These are phyloP conservation scores for Trichophaea hybrida DNA, from an alignment of 2,329 filamentous ascomycete species.

Conservation along the genomic window DNA sequence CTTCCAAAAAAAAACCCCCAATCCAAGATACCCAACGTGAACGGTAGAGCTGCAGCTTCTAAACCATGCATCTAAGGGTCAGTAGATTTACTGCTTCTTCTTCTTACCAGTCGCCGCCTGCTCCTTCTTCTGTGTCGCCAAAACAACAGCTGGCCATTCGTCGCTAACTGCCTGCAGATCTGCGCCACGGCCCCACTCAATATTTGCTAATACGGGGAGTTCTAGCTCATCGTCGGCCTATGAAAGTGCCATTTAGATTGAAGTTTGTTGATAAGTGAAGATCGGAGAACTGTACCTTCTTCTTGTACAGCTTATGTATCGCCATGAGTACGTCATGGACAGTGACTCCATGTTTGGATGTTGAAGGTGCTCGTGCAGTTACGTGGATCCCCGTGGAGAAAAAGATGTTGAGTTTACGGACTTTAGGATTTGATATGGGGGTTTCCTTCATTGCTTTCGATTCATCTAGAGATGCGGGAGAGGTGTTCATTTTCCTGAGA, in stretches of 20 bases:
- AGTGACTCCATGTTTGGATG: conserved; percentile 18
- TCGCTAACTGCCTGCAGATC: conserved; percentile 11
- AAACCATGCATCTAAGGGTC: background rate
- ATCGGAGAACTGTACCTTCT: conserved; percentile 14
- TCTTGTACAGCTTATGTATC: conserved; percentile 23
- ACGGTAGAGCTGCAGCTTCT: background rate
- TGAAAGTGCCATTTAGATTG: background rate
- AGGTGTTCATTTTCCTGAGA: conserved; percentile 22
- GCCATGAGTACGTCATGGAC: conserved; percentile 20
- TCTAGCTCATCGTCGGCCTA: conserved; percentile 23
- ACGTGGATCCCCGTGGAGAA: conserved; percentile 21
- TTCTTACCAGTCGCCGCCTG: conserved; percentile 18
- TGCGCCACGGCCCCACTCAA: conserved; percentile 21
- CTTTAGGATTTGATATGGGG: conserved; percentile 17
- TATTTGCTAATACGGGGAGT: conserved; percentile 20
- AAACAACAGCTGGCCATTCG: conserved; percentile 20
- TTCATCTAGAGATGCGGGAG: conserved; percentile 18
- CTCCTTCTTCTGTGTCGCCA: conserved; percentile 23
- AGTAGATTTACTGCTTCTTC: conserved; percentile 17
- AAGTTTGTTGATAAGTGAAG: background rate
- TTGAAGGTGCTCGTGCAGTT: conserved; percentile 16
- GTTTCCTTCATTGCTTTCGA: conserved; percentile 17
- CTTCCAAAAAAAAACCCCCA: background rate
- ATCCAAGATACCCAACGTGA: background rate
- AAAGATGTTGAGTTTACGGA: conserved; percentile 20